Conservation (phyloP, 805 yeast species). For the Saccharomyces jurei region DNA sequence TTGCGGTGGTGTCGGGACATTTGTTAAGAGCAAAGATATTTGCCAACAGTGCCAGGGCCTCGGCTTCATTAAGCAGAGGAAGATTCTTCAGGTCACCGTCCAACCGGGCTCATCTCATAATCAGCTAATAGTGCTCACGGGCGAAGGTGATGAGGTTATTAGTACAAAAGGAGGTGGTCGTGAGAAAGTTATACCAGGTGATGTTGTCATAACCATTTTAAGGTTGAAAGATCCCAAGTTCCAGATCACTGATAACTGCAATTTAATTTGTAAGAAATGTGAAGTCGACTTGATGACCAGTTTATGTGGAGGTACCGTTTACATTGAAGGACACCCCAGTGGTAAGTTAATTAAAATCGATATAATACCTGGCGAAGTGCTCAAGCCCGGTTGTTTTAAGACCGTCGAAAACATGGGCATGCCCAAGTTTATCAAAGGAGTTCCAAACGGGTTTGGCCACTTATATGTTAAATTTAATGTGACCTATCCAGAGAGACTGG, state of each 20-base stretch:
- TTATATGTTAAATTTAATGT: constrained; percentile 51
- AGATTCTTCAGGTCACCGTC: constrained; percentile 44
- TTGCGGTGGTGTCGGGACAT: constrained; percentile 38
- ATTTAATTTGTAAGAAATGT: constrained; percentile 36
- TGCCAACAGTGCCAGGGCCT: constrained; percentile 39
- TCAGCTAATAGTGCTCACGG: constrained; percentile 43
- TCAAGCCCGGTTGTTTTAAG: constrained; percentile 42
- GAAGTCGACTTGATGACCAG: constrained; percentile 48
- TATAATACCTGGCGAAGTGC: constrained; percentile 44
- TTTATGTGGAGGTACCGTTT: constrained; percentile 45
- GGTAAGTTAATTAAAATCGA: constrained; percentile 36
- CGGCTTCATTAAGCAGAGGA: constrained; percentile 41
- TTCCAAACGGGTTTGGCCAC: constrained; percentile 36
- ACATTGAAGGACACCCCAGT: constrained; percentile 28
- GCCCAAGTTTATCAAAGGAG: constrained; percentile 38
- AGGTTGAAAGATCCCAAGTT: constrained; percentile 29
- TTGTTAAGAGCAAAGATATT: constrained; percentile 25
- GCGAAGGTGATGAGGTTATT: constrained; percentile 59
- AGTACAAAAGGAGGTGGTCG: constrained; percentile 20
- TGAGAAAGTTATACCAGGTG: constrained; percentile 48
- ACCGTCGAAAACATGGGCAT: constrained; percentile 40
- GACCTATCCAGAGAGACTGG: constrained; percentile 40
- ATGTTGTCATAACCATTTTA: constrained; percentile 47
- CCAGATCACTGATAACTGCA: constrained; percentile 34
- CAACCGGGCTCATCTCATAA: constrained; percentile 50